These are phyloP conservation scores for Colletotrichum sp. DNA, from an alignment of 2,329 filamentous ascomycete genomes.

Conservation along the genomic window DNA sequence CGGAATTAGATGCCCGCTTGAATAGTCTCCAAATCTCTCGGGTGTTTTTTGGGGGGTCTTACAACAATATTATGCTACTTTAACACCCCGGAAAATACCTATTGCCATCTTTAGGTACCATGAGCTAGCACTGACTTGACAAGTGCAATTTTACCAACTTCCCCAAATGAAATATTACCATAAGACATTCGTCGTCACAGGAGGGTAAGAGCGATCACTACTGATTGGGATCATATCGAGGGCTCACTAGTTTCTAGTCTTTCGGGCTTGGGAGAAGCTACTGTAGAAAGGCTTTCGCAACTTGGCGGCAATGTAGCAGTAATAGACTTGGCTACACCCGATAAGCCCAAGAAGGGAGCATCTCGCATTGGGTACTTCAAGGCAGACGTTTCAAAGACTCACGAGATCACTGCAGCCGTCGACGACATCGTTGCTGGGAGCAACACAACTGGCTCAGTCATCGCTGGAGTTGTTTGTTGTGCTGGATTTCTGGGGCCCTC, in stretches of 20 bases:
- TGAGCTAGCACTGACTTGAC: not conserved
- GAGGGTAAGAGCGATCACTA: too few species aligned
- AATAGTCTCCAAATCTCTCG: not conserved
- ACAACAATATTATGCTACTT: not conserved
- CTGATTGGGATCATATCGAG: too few species aligned
- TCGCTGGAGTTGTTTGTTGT: not conserved
- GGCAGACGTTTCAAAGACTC: not conserved
- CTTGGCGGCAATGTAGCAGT: not conserved
- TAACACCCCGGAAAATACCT: accelerated
- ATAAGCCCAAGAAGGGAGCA: accelerated
- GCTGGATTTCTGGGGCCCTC: not conserved
- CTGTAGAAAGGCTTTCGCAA: not conserved
- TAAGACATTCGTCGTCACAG: not conserved
- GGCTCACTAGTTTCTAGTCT: not conserved
- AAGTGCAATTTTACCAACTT: not conserved
- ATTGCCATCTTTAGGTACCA: not conserved
- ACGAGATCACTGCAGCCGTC: not conserved
- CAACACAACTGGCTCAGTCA: not conserved
- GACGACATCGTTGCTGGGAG: not conserved
- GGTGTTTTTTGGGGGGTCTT: too few species aligned
- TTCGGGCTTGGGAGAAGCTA: not conserved
- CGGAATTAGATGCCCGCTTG: not conserved
- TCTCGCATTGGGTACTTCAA: not conserved
- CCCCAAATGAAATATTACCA: not conserved
- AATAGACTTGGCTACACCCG: accelerated